Base-by-base conservation (phyloP, 129 eudicot genomes). In the Gnaphalium uliginosum region DNA sequence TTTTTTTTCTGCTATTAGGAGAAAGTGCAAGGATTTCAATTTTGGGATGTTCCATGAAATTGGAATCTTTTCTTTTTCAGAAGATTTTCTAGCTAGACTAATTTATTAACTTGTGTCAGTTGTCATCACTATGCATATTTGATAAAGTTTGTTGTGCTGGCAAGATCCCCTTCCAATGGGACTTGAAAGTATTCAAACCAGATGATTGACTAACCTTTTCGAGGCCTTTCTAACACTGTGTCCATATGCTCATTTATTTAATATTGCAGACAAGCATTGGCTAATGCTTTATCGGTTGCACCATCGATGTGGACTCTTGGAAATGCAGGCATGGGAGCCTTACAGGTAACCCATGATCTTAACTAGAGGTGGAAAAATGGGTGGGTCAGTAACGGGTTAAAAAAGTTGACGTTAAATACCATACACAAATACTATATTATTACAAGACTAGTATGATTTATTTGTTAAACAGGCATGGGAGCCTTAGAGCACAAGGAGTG, bases 281-380 rank as follows among this genome's bases (percentile, higher is more conserved):
- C 99, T 43, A 95, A 90, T 74, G 99, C 99, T 69, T 85, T 95
- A 83, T 90, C 99, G 26, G 88, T 83, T 43, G 99, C 99, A 8
- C 99, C 99, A 67, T 95, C 99, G 5, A 91, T 95, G 96, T 95
- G 97, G 99, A 95, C 97, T 19, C 96, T 95, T n/a, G 99, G 99
- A 83, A 95, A 95, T 79, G 99, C 99, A 58, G 99, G 99, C 87
- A 95, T 95, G 99, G 99, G 99, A 76, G 99, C 99, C 54, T 87
- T 95, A 69, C 97, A 89, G 97, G 99, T 94, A 74, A n/a, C 53
- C 61, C 14, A 59, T 67, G n/a, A 66, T 81, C 57, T 25, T 4
- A 8, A 57, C 14, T 6, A 15, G 68, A 35, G 30, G 64, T 71
- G 4, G 18, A 14, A 54, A 29, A 53, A 51, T 23, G 26, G 39